A percentile compares a stretch with the other conserved stretches of the same genome.
These are phyloP conservation scores for Backusella morwellensis DNA, from an alignment of 192 early-diverging fungal genomes.

Conservation along the genomic window DNA sequence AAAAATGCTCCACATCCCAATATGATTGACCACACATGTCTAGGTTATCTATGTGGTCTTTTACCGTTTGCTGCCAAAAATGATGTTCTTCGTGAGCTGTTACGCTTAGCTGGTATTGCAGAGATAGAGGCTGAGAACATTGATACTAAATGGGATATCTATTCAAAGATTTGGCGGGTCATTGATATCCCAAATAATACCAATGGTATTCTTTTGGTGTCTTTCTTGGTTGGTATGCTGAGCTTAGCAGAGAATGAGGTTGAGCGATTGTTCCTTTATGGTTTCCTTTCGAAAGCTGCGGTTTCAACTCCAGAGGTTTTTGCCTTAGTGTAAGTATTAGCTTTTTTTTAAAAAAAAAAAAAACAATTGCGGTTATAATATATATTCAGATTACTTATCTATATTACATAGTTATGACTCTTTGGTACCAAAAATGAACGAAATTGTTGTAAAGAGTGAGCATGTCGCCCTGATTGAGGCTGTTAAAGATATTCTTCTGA, in stretches of 20 bases:
- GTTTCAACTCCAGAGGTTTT: conserved; percentile 65
- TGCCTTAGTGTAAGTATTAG: conserved; percentile 61
- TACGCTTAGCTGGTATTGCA: conserved; percentile 47
- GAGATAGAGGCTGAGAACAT: conserved; percentile 40
- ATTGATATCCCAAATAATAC: conserved; percentile 60
- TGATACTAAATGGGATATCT: conserved; percentile 12
- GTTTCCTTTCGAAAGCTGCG: conserved; percentile 70
- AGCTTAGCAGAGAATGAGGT: conserved; percentile 65
- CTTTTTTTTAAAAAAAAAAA: too few species aligned
- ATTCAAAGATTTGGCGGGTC: conserved; percentile 56
- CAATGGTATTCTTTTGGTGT: conserved; percentile 57
- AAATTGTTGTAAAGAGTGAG: conserved; percentile 61
- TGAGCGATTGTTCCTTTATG: conserved; percentile 70
- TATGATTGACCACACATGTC: conserved; percentile 39
- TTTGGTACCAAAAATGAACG: conserved; percentile 64
- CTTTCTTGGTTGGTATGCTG: conserved; percentile 64
- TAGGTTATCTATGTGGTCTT: conserved; percentile 77
- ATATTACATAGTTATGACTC: conserved; percentile 56
- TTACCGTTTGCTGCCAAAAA: conserved; percentile 70
- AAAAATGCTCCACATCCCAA: conserved; percentile 32
- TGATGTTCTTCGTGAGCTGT: conserved; percentile 53
- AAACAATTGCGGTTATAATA: too few species aligned
- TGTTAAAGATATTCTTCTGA: conserved; percentile 63
- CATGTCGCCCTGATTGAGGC: conserved; percentile 56
- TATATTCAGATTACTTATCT: background rate